Conservation (phyloP, 345 rosid genomes). For the Chamaenerion angustifolium region DNA sequence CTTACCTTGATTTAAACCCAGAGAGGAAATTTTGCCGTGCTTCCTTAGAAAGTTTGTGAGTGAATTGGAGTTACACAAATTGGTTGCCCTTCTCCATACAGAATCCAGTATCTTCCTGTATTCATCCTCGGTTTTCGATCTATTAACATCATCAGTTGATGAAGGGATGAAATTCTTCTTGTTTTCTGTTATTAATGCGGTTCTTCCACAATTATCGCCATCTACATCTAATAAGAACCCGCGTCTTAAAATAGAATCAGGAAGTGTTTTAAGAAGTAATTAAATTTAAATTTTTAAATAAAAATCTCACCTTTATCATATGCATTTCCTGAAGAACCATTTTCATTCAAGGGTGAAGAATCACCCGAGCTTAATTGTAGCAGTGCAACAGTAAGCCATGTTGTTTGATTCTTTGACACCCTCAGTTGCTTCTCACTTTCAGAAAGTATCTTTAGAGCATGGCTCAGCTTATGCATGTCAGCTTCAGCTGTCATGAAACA, state of each 20-base stretch:
- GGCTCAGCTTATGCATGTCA: constrained; percentile 55
- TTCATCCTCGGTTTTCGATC: constrained; percentile 23
- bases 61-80: constrained; percentile 59
- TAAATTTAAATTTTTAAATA: not conserved
- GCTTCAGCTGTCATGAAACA: constrained; percentile 45
- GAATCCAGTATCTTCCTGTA: constrained; percentile 43
- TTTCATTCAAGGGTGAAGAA: constrained; percentile 27
- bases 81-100: constrained; percentile 52
- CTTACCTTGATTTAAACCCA: constrained; percentile 52
- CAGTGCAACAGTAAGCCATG: constrained; percentile 95
- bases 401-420: constrained; percentile 79
- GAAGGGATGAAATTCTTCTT: constrained; percentile 22
- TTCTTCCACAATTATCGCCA: constrained; percentile 28
- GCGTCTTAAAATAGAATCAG: not conserved
- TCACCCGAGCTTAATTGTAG: constrained; percentile 65
- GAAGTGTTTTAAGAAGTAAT: not conserved
- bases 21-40: constrained; percentile 70
- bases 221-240: constrained; percentile 23
- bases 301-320: constrained; percentile 11
- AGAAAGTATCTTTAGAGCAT: constrained; percentile 75
- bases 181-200: constrained; percentile 37
- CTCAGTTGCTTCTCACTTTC: constrained; percentile 90
- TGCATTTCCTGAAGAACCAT: constrained; percentile 30
- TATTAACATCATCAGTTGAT: constrained; percentile 32
- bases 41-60: constrained; percentile 53